These are phyloP conservation scores for Penicillium ochrochloron DNA, from an alignment of 495 filamentous ascomycete species.

Conservation along the genomic window DNA sequence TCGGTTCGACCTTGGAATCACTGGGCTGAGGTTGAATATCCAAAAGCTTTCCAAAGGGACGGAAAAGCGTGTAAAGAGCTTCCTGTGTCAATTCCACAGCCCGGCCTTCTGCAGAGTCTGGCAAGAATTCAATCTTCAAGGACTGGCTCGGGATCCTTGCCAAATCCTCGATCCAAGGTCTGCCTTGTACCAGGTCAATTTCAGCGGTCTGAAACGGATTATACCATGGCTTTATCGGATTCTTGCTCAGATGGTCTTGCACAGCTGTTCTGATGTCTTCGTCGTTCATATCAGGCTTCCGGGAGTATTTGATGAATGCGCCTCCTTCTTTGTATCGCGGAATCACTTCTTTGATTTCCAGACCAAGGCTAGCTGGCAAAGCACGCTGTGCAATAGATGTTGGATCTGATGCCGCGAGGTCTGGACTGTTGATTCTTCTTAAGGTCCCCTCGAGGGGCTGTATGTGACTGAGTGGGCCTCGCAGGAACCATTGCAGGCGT, in stretches of 20 bases:
- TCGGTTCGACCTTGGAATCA: conserved; percentile 81
- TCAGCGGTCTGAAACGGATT: conserved; percentile 77
- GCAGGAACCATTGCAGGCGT: conserved; percentile 68
- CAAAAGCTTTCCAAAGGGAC: conserved; percentile 83
- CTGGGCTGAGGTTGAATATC: conserved; percentile 79
- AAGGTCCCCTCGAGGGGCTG: conserved; percentile 63
- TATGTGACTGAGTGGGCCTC: conserved; percentile 61
- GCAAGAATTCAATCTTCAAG: conserved; percentile 82
- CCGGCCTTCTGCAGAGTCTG: conserved; percentile 63
- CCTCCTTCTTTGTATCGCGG: conserved; percentile 90
- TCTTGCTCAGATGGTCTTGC: conserved; percentile 61
- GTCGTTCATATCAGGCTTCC: conserved; percentile 54
- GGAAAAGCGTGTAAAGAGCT: conserved; percentile 82
- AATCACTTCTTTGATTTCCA: conserved; percentile 77
- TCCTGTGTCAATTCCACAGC: conserved; percentile 84
- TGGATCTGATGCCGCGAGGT: conserved; percentile 64
- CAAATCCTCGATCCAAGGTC: conserved; percentile 95
- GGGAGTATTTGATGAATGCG: conserved; percentile 86
- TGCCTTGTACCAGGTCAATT: conserved; percentile 72
- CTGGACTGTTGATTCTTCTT: conserved; percentile 64
- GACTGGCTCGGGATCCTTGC: conserved; percentile 76
- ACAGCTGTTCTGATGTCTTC: conserved; percentile 63
- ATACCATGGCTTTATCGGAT: conserved; percentile 86
- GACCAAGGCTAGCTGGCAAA: conserved; percentile 59
- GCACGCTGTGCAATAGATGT: conserved; percentile 63